phyloP scores from a whole-genome alignment of 176 grass and related monocot genomes.

The Elymus sibiricus region DNA sequence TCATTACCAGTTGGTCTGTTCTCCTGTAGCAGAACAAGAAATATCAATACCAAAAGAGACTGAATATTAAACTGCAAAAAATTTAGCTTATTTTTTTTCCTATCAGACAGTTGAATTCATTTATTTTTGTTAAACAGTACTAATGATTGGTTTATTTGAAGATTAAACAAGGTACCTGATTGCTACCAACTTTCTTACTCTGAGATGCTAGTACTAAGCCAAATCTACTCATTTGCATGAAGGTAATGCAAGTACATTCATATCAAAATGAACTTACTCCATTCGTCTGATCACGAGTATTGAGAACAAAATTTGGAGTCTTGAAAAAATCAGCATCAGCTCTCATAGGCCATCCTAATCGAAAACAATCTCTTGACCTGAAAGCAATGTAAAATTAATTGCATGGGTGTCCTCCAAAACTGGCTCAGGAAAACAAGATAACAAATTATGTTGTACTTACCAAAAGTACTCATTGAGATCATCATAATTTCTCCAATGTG shows the following conservation, averaged over 20 bases:
- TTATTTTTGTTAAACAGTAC: not conserved
- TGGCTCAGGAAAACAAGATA: not conserved
- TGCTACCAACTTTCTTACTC: not conserved
- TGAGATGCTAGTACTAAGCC: not conserved
- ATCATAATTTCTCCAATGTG: constrained; percentile 95
- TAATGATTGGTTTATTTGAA: not conserved
- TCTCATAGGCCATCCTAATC: constrained; percentile 95
- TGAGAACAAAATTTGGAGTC: constrained; percentile 19
- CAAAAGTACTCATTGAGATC: constrained; percentile 98
- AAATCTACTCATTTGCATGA: not conserved
- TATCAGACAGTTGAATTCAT: not conserved
- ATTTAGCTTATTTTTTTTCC: not conserved
- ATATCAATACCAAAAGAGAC: constrained; percentile 12
- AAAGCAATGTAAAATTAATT: constrained; percentile 30
- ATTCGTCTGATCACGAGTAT: constrained; percentile 7
- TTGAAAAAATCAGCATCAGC: constrained; percentile 90
- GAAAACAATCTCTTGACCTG: constrained; percentile 90
- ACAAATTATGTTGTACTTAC: constrained; percentile 39
- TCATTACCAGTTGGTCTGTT: constrained; percentile 26
- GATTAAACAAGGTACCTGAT: not conserved
- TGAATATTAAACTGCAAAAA: not conserved
- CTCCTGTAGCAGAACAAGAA: constrained; percentile 54
- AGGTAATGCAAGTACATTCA: not conserved
- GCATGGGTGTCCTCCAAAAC: not conserved
- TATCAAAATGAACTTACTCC: constrained; percentile 41